phyloP scores from a whole-genome alignment of 306 rosid genomes.

The Cicer pinnatifidum region DNA sequence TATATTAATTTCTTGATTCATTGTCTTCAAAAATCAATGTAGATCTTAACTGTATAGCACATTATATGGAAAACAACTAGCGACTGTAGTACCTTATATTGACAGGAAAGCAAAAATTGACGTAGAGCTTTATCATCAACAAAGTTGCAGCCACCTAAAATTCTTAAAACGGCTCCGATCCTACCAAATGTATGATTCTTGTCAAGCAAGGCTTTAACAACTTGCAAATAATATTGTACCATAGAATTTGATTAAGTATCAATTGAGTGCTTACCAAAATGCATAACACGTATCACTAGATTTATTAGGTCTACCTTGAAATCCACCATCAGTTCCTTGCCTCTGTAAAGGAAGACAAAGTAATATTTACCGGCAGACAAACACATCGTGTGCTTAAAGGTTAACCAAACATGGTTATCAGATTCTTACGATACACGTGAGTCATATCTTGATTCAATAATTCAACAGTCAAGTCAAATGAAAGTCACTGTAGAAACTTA shows the following conservation, averaged over 20 bases:
- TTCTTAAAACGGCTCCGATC: conserved; percentile 80
- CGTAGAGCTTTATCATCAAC: conserved; percentile 66
- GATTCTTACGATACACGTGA: too few species aligned
- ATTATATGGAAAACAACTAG: not conserved
- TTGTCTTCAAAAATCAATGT: too few species aligned
- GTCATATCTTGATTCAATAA: too few species aligned
- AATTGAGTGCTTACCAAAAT: conserved; percentile 68
- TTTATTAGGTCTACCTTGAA: conserved; percentile 96
- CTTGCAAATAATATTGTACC: conserved; percentile 22
- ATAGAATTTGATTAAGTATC: conserved; percentile 26
- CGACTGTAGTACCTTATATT: conserved; percentile 63
- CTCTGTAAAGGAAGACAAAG: conserved; percentile 59
- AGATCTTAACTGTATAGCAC: not conserved
- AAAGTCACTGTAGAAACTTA: too few species aligned
- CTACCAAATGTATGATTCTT: conserved; percentile 50
- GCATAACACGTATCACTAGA: conserved; percentile 87
- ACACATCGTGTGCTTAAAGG: not conserved
- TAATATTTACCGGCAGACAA: not conserved
- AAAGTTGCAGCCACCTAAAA: conserved; percentile 69
- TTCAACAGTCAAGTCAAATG: too few species aligned
- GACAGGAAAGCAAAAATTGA: conserved; percentile 74
- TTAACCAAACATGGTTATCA: not conserved
- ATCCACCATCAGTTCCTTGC: conserved; percentile 84
- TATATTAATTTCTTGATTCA: conserved; percentile 4
- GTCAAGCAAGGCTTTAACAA: conserved; percentile 47